Evolutionary conservation across 2,329 filamentous ascomycete genomes (phyloP).

Genomic region (Ceratocystis colombiana): DNA sequence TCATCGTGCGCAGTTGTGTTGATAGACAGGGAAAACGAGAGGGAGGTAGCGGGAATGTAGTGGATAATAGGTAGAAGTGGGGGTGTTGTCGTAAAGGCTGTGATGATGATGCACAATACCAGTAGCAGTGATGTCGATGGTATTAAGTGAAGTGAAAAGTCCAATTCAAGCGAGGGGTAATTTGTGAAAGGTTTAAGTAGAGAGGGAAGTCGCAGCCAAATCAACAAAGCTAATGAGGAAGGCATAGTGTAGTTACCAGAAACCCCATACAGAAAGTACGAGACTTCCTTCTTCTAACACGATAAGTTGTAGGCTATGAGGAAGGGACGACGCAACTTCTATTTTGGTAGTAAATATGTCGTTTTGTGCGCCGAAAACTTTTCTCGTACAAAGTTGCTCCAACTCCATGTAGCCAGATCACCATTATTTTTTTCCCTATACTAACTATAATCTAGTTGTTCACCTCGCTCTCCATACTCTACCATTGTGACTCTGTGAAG

Average conservation of each 20-base stretch:
- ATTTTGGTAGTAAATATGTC: background rate
- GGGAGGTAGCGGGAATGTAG: background rate
- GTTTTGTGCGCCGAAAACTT: slow-evolving; percentile 4
- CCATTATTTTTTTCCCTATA: background rate
- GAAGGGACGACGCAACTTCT: slow-evolving; percentile 3
- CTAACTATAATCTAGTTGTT: background rate
- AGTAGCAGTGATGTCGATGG: background rate
- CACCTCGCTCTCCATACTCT: background rate
- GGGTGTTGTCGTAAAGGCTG: background rate
- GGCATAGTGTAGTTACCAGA: background rate
- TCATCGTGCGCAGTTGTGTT: background rate
- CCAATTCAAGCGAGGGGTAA: background rate
- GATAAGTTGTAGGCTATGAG: background rate
- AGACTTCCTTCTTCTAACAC: background rate
- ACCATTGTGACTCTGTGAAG: background rate
- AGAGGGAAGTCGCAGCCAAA: background rate
- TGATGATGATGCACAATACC: background rate
- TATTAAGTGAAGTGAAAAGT: slow-evolving; percentile 2
- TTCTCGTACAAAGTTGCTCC: background rate
- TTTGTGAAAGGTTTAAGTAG: background rate
- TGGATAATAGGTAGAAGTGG: background rate
- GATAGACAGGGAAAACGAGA: background rate
- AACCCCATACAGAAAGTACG: background rate
- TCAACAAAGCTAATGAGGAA: slow-evolving; percentile 2
- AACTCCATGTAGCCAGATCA: background rate